A percentile compares a stretch with the other conserved stretches of the same genome.
Conservation (phyloP, 371 early-diverging fungal species). For the Mortierella sp. region DNA sequence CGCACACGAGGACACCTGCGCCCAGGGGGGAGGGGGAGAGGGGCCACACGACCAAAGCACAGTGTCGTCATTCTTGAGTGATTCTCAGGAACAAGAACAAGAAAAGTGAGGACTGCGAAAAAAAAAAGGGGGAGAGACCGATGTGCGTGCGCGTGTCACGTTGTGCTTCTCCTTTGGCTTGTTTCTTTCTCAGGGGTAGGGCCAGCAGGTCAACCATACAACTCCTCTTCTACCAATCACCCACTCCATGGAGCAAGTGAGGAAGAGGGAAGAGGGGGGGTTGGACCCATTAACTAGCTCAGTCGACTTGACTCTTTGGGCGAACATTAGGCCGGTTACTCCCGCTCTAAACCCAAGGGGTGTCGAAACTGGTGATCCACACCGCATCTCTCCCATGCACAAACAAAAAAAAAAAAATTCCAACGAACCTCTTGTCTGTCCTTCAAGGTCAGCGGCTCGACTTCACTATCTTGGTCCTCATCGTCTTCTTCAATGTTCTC, state of each 20-base stretch:
- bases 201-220: too few relatives aligned
- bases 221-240: too few relatives aligned
- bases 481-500: conserved; percentile 32
- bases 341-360: too few relatives aligned
- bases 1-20: conserved; percentile 8
- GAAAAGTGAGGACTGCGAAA: conserved; percentile 2
- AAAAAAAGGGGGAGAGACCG: background rate
- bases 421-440: conserved; percentile 70
- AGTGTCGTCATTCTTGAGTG: background rate
- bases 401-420: background rate
- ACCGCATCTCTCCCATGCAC: too few relatives aligned
- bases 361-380: too few relatives aligned
- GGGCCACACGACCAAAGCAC: background rate
- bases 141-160: too few relatives aligned
- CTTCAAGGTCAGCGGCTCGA: conserved; percentile 69
- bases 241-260: background rate
- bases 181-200: background rate
- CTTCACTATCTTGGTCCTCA: conserved; percentile 56
- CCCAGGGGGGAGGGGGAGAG: conserved; percentile 7
- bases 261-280: background rate
- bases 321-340: too few relatives aligned
- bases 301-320: too few relatives aligned
- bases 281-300: background rate
- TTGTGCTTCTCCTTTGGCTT: too few relatives aligned
- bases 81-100: conserved; percentile 2